phyloP scores from a whole-genome alignment of 192 early-diverging fungal genomes.

The Podila verticillata region DNA sequence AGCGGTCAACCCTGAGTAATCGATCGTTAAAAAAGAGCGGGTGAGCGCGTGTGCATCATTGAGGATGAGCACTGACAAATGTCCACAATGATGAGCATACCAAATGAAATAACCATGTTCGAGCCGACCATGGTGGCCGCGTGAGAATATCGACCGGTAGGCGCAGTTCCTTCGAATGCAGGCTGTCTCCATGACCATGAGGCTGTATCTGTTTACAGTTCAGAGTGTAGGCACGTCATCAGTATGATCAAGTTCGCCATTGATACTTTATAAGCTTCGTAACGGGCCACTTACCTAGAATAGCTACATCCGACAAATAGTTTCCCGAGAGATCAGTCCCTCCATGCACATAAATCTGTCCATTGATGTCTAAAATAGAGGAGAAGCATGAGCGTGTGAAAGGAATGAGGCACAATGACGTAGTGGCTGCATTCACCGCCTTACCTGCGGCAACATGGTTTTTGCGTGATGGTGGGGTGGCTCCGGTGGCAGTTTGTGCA shows the following conservation, averaged over 20 bases:
- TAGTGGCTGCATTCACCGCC: not conserved
- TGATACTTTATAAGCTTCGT: too few species aligned
- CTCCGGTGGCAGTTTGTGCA: constrained; percentile 36
- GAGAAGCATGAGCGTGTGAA: not conserved
- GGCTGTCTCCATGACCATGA: constrained; percentile 50
- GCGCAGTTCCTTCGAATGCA: constrained; percentile 31
- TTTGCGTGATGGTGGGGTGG: constrained; percentile 27
- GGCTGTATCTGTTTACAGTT: constrained; percentile 23
- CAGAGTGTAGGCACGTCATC: too few species aligned
- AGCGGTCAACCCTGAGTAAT: constrained; percentile 24
- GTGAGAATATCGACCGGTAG: constrained; percentile 47
- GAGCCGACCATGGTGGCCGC: constrained; percentile 39
- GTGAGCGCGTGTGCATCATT: not conserved
- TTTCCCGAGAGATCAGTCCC: constrained; percentile 29
- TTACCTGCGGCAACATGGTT: constrained; percentile 46
- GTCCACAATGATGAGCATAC: not conserved
- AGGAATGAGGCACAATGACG: not conserved
- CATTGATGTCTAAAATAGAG: constrained; percentile 14
- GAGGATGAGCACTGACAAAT: not conserved
- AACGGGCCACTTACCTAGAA: constrained; percentile 23
- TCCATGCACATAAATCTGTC: constrained; percentile 45
- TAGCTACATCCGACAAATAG: constrained; percentile 40
- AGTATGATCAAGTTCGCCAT: too few species aligned
- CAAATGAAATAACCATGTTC: constrained; percentile 37
- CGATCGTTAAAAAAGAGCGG: not conserved